Percentiles rank a stretch among this genome's conserved stretches.
phyloP scores from a whole-genome alignment of 2,329 filamentous ascomycete genomes.

The Stagonosporopsis rhizophila region DNA sequence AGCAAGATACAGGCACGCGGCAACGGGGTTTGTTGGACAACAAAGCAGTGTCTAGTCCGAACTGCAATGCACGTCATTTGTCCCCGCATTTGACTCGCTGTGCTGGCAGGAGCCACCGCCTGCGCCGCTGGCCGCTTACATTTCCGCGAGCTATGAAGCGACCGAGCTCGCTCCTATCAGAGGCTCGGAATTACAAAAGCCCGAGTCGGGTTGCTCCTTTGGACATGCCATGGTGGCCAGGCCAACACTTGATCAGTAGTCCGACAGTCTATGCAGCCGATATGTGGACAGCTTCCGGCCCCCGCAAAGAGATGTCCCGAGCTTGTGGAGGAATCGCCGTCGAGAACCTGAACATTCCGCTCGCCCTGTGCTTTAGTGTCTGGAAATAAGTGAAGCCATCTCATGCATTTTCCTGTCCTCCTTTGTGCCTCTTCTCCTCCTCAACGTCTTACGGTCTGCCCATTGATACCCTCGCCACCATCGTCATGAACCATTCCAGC shows the following conservation, averaged over 20 bases:
- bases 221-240: slow-evolving; percentile 9
- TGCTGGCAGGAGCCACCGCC: slow-evolving; percentile 14
- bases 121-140: slow-evolving; percentile 12
- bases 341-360: slow-evolving; percentile 41
- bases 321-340: slow-evolving; percentile 37
- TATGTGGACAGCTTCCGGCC: slow-evolving; percentile 19
- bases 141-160: slow-evolving; percentile 1
- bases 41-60: slow-evolving; percentile 12
- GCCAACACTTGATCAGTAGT: background rate
- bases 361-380: slow-evolving; percentile 25
- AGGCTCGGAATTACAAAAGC: slow-evolving; percentile 21
- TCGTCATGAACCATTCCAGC: slow-evolving; percentile 54
- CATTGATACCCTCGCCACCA: slow-evolving; percentile 17
- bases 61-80: slow-evolving; percentile 24
- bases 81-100: slow-evolving; percentile 16
- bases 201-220: slow-evolving; percentile 26
- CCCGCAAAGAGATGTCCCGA: slow-evolving; percentile 43
- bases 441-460: background rate
- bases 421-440: slow-evolving; percentile 4
- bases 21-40: slow-evolving; percentile 20
- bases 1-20: slow-evolving; percentile 6
- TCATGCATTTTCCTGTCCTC: slow-evolving; percentile 12
- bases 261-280: slow-evolving; percentile 16
- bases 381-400: slow-evolving; percentile 25
- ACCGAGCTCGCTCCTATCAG: slow-evolving; percentile 19